Base-by-base conservation (phyloP, 1,284 basidiomycete species). In the Leccinum griseonigrum region DNA sequence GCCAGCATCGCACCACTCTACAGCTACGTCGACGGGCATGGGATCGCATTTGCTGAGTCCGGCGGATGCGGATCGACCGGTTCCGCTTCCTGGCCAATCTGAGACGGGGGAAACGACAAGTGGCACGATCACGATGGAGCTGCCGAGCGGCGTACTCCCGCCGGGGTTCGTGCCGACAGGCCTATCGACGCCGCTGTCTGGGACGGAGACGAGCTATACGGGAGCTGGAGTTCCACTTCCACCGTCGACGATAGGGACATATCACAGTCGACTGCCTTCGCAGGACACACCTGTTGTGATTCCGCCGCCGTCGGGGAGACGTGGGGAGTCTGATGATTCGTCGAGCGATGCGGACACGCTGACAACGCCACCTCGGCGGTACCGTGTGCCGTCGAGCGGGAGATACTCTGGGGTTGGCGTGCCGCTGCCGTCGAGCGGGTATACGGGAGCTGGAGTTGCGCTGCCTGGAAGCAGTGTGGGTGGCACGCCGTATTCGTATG, bases 341-440 rank as follows among this genome's bases (percentile, higher is more conserved):
- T 72, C 71, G 63, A 74, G 72, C 11, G 74, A 75, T 9, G 65
- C 36, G 5, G 70, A 75, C 48, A 73, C 73, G 48, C 53, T 72
- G 38, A 54, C 68, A 52, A 73, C 72, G 34, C 71, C 71, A 1
- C 69, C 66, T 1, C 11, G 36, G 9, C 72, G 73, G 26, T 74
- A 71, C 38, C 60, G 61, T 0, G 65, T 60, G 14, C 62, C 62
- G 11, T 71, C 69, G 51, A 60, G 59, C 16, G 58, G 16, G 38
- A 56, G 67, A 18, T 62, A 66, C 50, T 58, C 59, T n/a, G 67
- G 51, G 29, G 43, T 29, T 6, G 50, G 50, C 4, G 50, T 52
- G 28, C 50, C 28, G 16, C 16, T 52, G 4, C 50, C 50, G 9
- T 52, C 50, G 28, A 52, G 50, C 16, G 50, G 50, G 18, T 29